Conservation (phyloP, 1,284 basidiomycete species). For the Tilletia indica region DNA sequence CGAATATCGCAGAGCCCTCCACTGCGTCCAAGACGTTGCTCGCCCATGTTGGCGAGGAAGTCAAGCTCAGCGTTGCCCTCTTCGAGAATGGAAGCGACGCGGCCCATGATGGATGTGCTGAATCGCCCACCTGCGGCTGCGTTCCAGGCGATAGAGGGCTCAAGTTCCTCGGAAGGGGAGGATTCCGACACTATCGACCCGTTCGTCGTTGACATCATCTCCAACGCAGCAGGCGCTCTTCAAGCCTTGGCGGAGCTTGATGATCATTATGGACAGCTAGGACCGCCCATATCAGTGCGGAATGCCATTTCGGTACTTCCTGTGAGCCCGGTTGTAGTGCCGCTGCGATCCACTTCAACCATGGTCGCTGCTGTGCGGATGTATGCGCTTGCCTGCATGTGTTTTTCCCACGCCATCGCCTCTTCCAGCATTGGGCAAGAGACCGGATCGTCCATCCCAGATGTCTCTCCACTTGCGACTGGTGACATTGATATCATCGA, state of each 20-base stretch:
- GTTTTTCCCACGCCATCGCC: slow-evolving; percentile 3
- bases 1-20: background rate
- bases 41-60: background rate
- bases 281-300: background rate
- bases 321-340: background rate
- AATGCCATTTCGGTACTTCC: background rate
- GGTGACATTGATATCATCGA: background rate
- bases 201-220: slow-evolving; percentile 12
- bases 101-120: background rate
- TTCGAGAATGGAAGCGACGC: background rate
- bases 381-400: background rate
- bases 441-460: background rate
- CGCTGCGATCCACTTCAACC: background rate
- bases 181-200: background rate
- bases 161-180: background rate
- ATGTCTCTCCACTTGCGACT: too few species aligned
- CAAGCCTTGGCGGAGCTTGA: slow-evolving; percentile 8
- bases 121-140: background rate
- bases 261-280: background rate
- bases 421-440: background rate
- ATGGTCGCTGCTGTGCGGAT: slow-evolving; percentile 9
- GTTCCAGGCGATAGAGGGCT: background rate
- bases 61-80: slow-evolving; percentile 4
- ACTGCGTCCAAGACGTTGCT: background rate
- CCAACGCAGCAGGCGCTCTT: slow-evolving; percentile 1